Evolutionary conservation across 192 early-diverging fungal species (phyloP).

Genomic region (Linderina pennispora): DNA sequence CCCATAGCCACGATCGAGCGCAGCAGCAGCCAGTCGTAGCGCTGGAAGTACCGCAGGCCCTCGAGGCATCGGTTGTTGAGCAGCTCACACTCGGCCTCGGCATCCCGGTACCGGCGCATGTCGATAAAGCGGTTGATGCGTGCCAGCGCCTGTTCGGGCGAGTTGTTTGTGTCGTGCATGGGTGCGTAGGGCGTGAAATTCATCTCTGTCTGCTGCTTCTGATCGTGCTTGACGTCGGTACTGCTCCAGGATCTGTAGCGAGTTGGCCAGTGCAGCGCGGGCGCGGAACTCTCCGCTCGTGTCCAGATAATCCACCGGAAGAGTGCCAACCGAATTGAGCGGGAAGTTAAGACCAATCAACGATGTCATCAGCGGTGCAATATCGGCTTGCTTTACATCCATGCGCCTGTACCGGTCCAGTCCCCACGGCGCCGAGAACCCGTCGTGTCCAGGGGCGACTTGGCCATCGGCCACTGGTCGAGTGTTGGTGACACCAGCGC

Average conservation of each 20-base stretch:
- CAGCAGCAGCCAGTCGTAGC: slow-evolving; percentile 95
- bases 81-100: slow-evolving; percentile 57
- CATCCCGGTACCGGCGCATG: slow-evolving; percentile 53
- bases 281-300: slow-evolving; percentile 69
- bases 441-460: slow-evolving; percentile 66
- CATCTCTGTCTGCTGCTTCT: slow-evolving; percentile 70
- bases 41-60: slow-evolving; percentile 93
- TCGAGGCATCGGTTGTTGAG: slow-evolving; percentile 64
- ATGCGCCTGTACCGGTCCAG: slow-evolving; percentile 57
- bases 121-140: slow-evolving; percentile 61
- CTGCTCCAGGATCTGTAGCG: slow-evolving; percentile 78
- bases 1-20: slow-evolving; percentile 76
- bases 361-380: slow-evolving; percentile 91
- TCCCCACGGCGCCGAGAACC: slow-evolving; percentile 65
- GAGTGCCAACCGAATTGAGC: slow-evolving; percentile 88
- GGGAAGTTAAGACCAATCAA: slow-evolving; percentile 84
- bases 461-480: slow-evolving; percentile 24
- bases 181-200: slow-evolving; percentile 73
- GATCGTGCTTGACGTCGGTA: slow-evolving; percentile 81
- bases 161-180: slow-evolving; percentile 50
- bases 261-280: slow-evolving; percentile 70
- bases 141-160: slow-evolving; percentile 47
- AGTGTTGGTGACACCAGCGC: slow-evolving; percentile 73
- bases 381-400: slow-evolving; percentile 92
- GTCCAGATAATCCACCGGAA: slow-evolving; percentile 77